These are phyloP conservation scores for Saturnispora saitoi DNA, from an alignment of 805 yeast species.

Conservation along the genomic window DNA sequence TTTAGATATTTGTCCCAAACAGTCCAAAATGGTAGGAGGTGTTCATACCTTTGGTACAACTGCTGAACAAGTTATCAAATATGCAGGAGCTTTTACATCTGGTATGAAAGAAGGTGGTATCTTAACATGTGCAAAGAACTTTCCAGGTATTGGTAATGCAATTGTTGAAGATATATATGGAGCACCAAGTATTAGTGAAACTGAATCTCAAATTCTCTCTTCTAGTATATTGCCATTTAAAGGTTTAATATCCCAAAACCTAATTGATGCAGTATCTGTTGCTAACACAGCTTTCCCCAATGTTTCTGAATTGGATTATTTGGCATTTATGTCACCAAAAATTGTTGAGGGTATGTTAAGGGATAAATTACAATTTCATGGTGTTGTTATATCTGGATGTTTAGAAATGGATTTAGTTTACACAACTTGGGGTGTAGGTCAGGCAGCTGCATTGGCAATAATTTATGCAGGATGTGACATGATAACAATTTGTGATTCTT, in stretches of 20 bases:
- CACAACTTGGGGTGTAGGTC: slow-evolving; percentile 58
- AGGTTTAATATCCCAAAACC: slow-evolving; percentile 34
- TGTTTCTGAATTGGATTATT: slow-evolving; percentile 50
- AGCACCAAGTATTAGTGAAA: slow-evolving; percentile 50
- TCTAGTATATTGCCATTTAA: slow-evolving; percentile 45
- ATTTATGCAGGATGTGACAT: slow-evolving; percentile 53
- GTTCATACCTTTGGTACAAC: slow-evolving; percentile 55
- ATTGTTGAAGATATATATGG: slow-evolving; percentile 49
- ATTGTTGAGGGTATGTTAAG: slow-evolving; percentile 43
- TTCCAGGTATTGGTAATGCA: slow-evolving; percentile 60
- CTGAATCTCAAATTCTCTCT: slow-evolving; percentile 42
- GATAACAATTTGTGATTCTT: slow-evolving; percentile 53
- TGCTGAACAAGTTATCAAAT: slow-evolving; percentile 48
- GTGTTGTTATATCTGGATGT: slow-evolving; percentile 52
- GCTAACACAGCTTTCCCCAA: slow-evolving; percentile 62
- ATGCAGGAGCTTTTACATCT: slow-evolving; percentile 42
- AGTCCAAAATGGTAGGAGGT: slow-evolving; percentile 49
- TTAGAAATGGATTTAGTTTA: slow-evolving; percentile 55
- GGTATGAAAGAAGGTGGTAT: slow-evolving; percentile 50
- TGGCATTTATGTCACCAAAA: slow-evolving; percentile 52
- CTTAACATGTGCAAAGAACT: slow-evolving; percentile 51
- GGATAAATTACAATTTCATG: slow-evolving; percentile 43
- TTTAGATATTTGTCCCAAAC: slow-evolving; percentile 48
- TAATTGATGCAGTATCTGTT: slow-evolving; percentile 48
- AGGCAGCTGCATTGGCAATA: slow-evolving; percentile 54